Percentiles rank a stretch among this genome's conserved stretches.
phyloP scores from a whole-genome alignment of 108 stramenopile species.

The Cylindrotheca closterium region DNA sequence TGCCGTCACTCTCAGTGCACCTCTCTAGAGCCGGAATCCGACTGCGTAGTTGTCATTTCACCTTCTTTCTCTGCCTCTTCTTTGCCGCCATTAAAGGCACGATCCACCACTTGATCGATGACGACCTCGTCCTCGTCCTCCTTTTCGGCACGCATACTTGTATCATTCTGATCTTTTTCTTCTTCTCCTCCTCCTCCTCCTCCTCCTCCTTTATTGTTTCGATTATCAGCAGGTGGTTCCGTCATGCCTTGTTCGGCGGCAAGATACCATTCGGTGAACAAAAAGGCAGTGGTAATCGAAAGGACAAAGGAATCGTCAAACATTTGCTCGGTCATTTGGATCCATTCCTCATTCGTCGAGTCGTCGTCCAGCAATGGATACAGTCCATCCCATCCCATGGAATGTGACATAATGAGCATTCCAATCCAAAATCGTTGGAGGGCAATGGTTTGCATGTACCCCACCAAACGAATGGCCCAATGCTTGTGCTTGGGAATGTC shows the following conservation, averaged over 20 bases:
- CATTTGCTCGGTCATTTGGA: background rate
- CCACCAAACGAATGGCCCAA: conserved; percentile 16
- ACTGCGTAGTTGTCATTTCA: too few relatives aligned
- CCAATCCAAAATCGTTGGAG: conserved; percentile 12
- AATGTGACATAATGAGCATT: background rate
- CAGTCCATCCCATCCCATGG: conserved; percentile 8
- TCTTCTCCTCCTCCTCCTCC: conserved; percentile 14
- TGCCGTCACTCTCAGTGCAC: too few relatives aligned
- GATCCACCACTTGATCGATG: too few relatives aligned
- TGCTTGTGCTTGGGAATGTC: conserved; percentile 14
- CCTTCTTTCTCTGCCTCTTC: too few relatives aligned
- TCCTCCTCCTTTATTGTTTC: background rate
- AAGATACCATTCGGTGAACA: conserved; percentile 23
- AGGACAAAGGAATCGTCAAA: conserved; percentile 21
- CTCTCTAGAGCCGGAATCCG: too few relatives aligned
- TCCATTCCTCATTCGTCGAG: background rate
- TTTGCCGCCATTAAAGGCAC: too few relatives aligned
- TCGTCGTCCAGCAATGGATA: conserved; percentile 4
- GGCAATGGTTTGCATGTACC: conserved; percentile 20
- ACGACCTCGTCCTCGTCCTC: conserved; percentile 3
- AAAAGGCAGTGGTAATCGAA: background rate
- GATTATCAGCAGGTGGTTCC: background rate
- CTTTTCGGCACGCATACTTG: background rate
- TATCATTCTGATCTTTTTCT: background rate
- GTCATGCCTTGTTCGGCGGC: conserved; percentile 4